Evolutionary conservation across 1,139 yeast species (phyloP).

Genomic region (Pneumocystis wakefieldiae): DNA sequence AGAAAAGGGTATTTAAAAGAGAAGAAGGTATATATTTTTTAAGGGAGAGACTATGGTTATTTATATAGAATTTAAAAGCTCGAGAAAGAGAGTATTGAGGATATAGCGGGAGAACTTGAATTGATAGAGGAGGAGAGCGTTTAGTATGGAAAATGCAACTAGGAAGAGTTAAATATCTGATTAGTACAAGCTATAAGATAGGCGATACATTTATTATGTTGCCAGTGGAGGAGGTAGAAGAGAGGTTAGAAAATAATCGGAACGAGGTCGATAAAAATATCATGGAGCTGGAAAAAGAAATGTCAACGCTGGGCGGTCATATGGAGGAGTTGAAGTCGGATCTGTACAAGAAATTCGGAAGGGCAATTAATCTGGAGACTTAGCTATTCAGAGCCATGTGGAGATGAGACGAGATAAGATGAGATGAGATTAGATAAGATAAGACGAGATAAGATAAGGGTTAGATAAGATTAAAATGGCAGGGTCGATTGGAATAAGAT

Average conservation of each 20-base stretch:
- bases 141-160: slow-evolving; percentile 17
- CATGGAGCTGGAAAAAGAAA: slow-evolving; percentile 31
- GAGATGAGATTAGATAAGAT: too few species aligned
- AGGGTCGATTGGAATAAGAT: too few species aligned
- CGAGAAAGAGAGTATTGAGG: slow-evolving; percentile 82
- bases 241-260: slow-evolving; percentile 44
- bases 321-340: slow-evolving; percentile 48
- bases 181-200: slow-evolving; percentile 35
- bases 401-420: too few species aligned
- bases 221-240: slow-evolving; percentile 49
- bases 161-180: too few species aligned
- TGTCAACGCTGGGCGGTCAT: slow-evolving; percentile 39
- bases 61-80: slow-evolving; percentile 37
- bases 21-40: background rate
- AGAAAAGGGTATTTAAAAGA: background rate
- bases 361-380: slow-evolving; percentile 71
- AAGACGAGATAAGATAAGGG: too few species aligned
- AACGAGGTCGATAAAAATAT: slow-evolving; percentile 39
- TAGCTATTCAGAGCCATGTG: too few species aligned
- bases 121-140: slow-evolving; percentile 63
- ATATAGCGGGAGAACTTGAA: slow-evolving; percentile 71
- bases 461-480: too few species aligned
- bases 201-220: slow-evolving; percentile 69
- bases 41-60: slow-evolving; percentile 6
- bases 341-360: slow-evolving; percentile 83